These are phyloP conservation scores for Colletotrichum sp. DNA, from an alignment of 2,329 filamentous ascomycete species.

Conservation along the genomic window DNA sequence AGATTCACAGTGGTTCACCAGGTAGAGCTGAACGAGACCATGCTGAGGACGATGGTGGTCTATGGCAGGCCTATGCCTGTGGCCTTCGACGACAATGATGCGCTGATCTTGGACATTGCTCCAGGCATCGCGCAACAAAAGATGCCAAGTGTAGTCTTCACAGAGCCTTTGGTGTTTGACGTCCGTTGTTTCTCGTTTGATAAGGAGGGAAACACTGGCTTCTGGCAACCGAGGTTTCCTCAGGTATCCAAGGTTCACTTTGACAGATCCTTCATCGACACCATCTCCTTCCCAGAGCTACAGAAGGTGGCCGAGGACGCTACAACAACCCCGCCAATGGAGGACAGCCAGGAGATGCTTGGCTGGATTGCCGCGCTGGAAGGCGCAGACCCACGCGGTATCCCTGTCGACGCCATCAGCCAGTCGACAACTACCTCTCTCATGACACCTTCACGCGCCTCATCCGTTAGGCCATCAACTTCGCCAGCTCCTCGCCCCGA, in stretches of 20 bases:
- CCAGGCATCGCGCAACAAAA: constrained; percentile 45
- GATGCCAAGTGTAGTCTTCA: constrained; percentile 62
- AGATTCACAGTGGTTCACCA: constrained; percentile 70
- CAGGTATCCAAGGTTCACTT: constrained; percentile 76
- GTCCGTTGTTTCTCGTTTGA: constrained; percentile 82
- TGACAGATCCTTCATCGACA: constrained; percentile 73
- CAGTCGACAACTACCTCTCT: constrained; percentile 44
- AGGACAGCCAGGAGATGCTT: constrained; percentile 64
- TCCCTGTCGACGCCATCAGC: constrained; percentile 46
- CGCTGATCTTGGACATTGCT: constrained; percentile 51
- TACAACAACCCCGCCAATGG: constrained; percentile 49
- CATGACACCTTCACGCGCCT: constrained; percentile 7
- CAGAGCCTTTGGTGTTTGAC: constrained; percentile 76
- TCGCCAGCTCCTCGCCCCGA: not conserved
- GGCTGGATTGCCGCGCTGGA: constrained; percentile 68
- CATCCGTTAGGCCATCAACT: not conserved
- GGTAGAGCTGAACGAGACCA: constrained; percentile 57
- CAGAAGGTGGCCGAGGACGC: constrained; percentile 68
- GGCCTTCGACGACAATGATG: constrained; percentile 37
- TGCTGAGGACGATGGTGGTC: constrained; percentile 54
- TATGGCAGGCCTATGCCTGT: constrained; percentile 50
- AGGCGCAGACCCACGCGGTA: constrained; percentile 50
- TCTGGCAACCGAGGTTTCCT: constrained; percentile 79
- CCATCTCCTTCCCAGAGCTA: constrained; percentile 71
- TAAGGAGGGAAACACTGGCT: constrained; percentile 69